These are phyloP conservation scores for Rhazya stricta DNA, from an alignment of 257 asterid genomes.

Conservation along the genomic window DNA sequence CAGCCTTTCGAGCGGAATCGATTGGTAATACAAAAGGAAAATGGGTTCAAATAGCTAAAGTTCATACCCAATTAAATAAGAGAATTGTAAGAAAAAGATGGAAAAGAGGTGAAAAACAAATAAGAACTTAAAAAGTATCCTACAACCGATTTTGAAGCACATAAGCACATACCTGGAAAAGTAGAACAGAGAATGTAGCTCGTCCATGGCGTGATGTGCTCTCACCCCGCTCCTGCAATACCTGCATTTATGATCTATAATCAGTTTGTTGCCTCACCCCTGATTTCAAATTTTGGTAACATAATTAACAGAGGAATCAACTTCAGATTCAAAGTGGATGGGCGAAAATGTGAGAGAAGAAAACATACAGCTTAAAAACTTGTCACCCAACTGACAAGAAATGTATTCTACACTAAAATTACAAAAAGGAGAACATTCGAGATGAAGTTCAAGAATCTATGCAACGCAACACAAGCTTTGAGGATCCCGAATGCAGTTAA, in stretches of 20 bases:
- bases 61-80: background rate
- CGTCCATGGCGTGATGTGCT: conserved; percentile 99
- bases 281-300: background rate
- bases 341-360: conserved; percentile 2
- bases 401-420: background rate
- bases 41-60: conserved; percentile 2
- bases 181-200: conserved; percentile 93
- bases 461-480: background rate
- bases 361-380: background rate
- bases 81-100: background rate
- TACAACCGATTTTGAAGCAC: too few species aligned
- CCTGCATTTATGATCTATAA: conserved; percentile 49
- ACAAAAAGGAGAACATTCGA: background rate
- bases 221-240: conserved; percentile 98
- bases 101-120: conserved; percentile 5
- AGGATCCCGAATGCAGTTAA: background rate
- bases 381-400: background rate
- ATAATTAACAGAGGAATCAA: background rate
- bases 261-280: conserved; percentile 23
- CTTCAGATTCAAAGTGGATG: background rate
- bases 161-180: conserved; percentile 70
- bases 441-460: background rate
- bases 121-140: conserved; percentile 10
- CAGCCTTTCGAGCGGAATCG: too few species aligned
- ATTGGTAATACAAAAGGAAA: conserved; percentile 13